Conservation (phyloP, 352 stramenopile species). For the Albugo candida region DNA sequence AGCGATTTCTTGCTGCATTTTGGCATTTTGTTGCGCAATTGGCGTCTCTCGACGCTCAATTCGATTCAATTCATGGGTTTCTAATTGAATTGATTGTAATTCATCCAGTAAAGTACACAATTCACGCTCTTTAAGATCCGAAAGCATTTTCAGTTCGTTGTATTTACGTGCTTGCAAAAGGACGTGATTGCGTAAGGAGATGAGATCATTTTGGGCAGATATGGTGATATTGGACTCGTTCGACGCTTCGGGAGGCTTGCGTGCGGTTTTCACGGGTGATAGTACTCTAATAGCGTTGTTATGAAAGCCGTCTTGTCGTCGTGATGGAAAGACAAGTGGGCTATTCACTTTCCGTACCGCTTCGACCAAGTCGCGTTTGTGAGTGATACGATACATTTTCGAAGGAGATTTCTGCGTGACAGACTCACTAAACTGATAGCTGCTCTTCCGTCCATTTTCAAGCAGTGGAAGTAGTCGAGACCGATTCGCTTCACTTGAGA, state of each 20-base stretch:
- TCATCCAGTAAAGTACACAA: constrained; percentile 52
- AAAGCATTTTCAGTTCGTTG: constrained; percentile 57
- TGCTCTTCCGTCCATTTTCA: neutral
- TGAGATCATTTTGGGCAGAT: constrained; percentile 31
- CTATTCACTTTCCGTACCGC: constrained; percentile 55
- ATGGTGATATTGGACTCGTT: constrained; percentile 7
- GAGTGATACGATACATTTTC: constrained; percentile 55
- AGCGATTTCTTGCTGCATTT: constrained; percentile 49
- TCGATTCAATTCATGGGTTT: constrained; percentile 39
- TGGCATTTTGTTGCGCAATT: constrained; percentile 42
- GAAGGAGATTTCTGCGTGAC: constrained; percentile 1
- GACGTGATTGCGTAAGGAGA: constrained; percentile 47
- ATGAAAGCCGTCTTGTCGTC: constrained; percentile 12
- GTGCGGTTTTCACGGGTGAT: neutral
- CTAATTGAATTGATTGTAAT: constrained; percentile 36
- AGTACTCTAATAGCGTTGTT: neutral
- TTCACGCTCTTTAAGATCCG: constrained; percentile 39
- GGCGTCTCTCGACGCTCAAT: constrained; percentile 67
- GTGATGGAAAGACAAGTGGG: constrained; percentile 29
- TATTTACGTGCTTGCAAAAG: constrained; percentile 52
- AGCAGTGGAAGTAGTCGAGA: too few relatives aligned
- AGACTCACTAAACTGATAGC: constrained; percentile 11
- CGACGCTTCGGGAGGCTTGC: constrained; percentile 6
- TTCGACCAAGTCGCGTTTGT: constrained; percentile 29
- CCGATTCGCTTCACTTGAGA: too few relatives aligned